Evolutionary conservation across 2,329 filamentous ascomycete genomes (phyloP).

Genomic region (Sporothrix protearum): DNA sequence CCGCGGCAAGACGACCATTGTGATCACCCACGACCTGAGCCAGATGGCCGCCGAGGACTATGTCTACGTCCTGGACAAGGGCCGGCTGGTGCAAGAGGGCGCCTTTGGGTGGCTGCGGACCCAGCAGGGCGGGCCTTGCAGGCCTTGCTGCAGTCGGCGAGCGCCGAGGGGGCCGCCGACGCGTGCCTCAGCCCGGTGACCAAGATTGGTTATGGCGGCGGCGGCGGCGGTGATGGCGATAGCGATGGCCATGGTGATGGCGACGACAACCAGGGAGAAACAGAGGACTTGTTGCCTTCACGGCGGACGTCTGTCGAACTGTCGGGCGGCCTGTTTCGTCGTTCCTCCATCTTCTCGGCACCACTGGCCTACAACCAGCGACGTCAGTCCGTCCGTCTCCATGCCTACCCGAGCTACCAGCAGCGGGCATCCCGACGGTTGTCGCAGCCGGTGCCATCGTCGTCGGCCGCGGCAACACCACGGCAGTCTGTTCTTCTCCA

Average conservation of each 20-base stretch:
- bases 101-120: conserved; percentile 40
- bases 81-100: conserved; percentile 66
- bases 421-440: background rate
- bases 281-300: background rate
- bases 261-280: background rate
- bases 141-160: conserved; percentile 13
- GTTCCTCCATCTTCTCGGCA: conserved; percentile 12
- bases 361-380: conserved; percentile 14
- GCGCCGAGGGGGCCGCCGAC: background rate
- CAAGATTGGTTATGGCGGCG: background rate
- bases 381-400: conserved; percentile 5
- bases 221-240: no score
- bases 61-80: conserved; percentile 73
- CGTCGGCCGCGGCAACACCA: background rate
- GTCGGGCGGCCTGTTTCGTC: background rate
- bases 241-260: no score
- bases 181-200: conserved; percentile 7
- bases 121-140: conserved; percentile 17
- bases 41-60: conserved; percentile 72
- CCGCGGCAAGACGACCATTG: conserved; percentile 76
- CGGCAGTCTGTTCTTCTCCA: background rate
- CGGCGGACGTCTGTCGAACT: background rate
- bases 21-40: conserved; percentile 85
- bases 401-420: conserved; percentile 5
- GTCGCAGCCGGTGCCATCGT: background rate